Conservation (phyloP, 495 filamentous ascomycete genomes). For the Cercophora samala region DNA sequence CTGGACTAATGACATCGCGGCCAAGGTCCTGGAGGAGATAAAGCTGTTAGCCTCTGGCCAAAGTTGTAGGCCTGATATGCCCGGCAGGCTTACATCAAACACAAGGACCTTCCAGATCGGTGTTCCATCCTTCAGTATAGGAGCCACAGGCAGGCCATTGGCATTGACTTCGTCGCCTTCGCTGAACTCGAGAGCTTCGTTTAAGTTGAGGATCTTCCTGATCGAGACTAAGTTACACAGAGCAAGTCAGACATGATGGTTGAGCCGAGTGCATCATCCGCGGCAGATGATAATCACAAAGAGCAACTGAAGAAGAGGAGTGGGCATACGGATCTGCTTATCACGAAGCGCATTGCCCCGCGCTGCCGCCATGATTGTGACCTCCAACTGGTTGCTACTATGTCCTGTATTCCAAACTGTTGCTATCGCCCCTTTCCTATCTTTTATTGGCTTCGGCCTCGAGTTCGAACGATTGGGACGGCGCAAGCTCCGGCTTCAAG, state of each 20-base stretch:
- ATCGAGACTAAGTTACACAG: conserved; percentile 69
- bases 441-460: conserved; percentile 1
- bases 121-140: conserved; percentile 87
- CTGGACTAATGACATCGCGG: conserved; percentile 80
- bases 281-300: neutral
- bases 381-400: neutral
- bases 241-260: conserved; percentile 28
- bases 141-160: conserved; percentile 66
- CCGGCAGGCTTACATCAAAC: conserved; percentile 33
- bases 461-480: neutral
- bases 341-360: conserved; percentile 79
- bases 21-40: conserved; percentile 49
- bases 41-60: conserved; percentile 8
- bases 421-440: neutral
- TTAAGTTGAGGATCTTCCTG: conserved; percentile 93
- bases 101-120: conserved; percentile 55
- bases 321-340: conserved; percentile 79
- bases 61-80: neutral
- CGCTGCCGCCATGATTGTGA: conserved; percentile 45
- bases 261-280: neutral
- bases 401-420: neutral
- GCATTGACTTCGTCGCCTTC: conserved; percentile 55
- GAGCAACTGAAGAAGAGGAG: neutral
- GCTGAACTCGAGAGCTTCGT: conserved; percentile 60
- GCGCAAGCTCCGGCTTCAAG: neutral